Conservation (phyloP, 345 rosid genomes). For the Corymbia maculata region DNA sequence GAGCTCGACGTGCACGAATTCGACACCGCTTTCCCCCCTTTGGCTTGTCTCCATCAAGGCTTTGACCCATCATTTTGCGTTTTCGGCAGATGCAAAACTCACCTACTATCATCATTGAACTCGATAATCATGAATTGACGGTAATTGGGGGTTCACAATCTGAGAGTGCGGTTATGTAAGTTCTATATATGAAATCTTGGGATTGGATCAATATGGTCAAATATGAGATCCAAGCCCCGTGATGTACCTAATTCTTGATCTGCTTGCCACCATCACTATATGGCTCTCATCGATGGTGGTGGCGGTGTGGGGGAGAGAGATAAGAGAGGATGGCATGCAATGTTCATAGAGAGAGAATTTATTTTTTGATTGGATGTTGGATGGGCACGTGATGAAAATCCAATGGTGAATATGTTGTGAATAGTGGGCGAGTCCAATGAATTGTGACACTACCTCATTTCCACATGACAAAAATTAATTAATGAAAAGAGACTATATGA, state of each 20-base stretch:
- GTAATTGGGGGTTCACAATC: background rate
- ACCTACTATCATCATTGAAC: background rate
- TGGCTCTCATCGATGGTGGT: background rate
- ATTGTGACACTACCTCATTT: background rate
- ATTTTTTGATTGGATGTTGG: background rate
- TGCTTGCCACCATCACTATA: too few species aligned
- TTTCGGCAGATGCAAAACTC: background rate
- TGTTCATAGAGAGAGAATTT: background rate
- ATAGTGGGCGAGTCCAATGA: background rate
- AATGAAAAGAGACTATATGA: background rate
- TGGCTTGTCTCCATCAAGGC: background rate
- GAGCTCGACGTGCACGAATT: background rate
- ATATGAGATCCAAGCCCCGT: accelerated
- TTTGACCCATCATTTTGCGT: background rate
- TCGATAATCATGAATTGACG: background rate
- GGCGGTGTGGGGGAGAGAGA: background rate
- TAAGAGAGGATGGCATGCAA: background rate
- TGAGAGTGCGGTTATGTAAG: background rate
- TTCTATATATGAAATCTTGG: background rate
- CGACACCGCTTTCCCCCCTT: background rate
- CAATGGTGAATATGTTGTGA: background rate
- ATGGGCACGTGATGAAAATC: too few species aligned
- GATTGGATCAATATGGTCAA: background rate
- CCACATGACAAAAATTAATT: background rate
- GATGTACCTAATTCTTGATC: background rate